A percentile compares a stretch with the other conserved stretches of the same genome.
These are phyloP conservation scores for Excoecaria agallocha DNA, from an alignment of 345 rosid species.

Conservation along the genomic window DNA sequence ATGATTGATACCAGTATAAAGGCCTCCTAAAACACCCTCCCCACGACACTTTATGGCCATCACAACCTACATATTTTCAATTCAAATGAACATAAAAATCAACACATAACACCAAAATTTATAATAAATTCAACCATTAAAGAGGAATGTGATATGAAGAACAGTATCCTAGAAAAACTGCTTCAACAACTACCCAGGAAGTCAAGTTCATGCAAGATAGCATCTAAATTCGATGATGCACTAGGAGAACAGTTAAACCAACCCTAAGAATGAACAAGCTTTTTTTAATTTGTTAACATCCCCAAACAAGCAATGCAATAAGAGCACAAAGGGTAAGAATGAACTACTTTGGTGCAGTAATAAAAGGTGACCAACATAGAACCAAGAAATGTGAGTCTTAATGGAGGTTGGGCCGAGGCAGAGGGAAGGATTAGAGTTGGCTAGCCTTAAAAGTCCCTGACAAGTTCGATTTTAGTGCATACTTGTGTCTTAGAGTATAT, in stretches of 20 bases:
- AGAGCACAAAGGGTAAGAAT: neutral
- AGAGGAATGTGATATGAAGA: neutral
- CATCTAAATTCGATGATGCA: neutral
- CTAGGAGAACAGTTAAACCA: neutral
- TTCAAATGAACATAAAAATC: neutral
- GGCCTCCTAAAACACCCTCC: constrained; percentile 71
- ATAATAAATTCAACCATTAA: neutral
- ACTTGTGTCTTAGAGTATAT: neutral
- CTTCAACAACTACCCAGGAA: constrained; percentile 3
- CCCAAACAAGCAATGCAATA: neutral
- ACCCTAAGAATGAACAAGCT: neutral
- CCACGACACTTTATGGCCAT: constrained; percentile 92
- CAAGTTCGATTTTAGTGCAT: neutral
- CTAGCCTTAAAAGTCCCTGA: neutral
- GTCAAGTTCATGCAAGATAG: neutral
- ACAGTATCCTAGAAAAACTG: neutral
- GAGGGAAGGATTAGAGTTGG: neutral
- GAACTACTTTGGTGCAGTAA: neutral
- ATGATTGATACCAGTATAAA: constrained; percentile 71
- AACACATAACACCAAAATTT: neutral
- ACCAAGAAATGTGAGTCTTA: neutral
- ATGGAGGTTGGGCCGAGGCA: neutral
- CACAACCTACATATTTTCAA: constrained; percentile 51
- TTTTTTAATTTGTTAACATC: neutral
- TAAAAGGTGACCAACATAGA: neutral